Percentiles rank a stretch among this genome's conserved stretches.
Conservation (phyloP, 768 basidiomycete genomes). For the Coprinellus micaceus region DNA sequence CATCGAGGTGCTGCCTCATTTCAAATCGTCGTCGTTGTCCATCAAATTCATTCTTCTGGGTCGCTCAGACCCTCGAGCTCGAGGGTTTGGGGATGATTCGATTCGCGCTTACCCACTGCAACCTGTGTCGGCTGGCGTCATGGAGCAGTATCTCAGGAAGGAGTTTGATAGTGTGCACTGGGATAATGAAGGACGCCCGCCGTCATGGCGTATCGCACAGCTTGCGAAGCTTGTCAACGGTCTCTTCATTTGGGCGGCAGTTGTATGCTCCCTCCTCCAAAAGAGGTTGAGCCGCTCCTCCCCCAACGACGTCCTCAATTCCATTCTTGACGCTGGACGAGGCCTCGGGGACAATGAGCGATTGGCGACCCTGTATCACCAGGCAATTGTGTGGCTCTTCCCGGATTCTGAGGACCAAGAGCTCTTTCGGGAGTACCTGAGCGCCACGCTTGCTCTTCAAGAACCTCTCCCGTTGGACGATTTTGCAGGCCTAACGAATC, state of each 20-base stretch:
- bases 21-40: background rate
- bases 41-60: background rate
- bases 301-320: too few relatives aligned
- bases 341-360: background rate
- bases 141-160: background rate
- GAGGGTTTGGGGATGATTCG: background rate
- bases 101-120: background rate
- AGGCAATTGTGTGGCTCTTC: background rate
- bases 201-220: background rate
- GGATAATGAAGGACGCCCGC: background rate
- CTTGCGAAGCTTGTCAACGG: background rate
- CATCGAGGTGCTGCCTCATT: background rate
- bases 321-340: background rate
- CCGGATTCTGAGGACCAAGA: background rate
- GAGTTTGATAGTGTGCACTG: background rate
- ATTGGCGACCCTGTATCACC: background rate
- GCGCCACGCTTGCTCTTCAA: too few relatives aligned
- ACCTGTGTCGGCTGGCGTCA: background rate
- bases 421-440: background rate
- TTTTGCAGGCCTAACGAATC: background rate
- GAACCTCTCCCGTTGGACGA: background rate
- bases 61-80: background rate
- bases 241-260: background rate
- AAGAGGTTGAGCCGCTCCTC: background rate
- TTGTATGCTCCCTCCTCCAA: background rate